Conservation (phyloP, 257 asterid species). For the Solanum chaucha region DNA sequence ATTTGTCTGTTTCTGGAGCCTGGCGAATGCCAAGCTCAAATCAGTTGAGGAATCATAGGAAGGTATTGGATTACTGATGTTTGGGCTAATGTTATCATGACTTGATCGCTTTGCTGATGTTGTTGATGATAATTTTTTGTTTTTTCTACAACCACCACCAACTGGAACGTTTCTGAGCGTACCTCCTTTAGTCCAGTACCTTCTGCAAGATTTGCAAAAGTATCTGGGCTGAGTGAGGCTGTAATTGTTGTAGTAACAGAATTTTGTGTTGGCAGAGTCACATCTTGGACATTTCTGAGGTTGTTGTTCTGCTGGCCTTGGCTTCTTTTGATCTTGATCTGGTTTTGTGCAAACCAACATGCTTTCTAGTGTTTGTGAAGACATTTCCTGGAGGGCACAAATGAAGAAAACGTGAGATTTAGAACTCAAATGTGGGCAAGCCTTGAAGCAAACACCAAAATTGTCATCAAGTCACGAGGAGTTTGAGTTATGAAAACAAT, state of each 20-base stretch:
- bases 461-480: no score
- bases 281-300: conserved; percentile 84
- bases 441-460: background rate
- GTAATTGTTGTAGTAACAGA: conserved; percentile 93
- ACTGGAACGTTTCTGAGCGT: conserved; percentile 86
- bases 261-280: conserved; percentile 86
- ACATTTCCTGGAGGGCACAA: conserved; percentile 42
- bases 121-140: conserved; percentile 39
- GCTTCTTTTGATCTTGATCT: conserved; percentile 52
- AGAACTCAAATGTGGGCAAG: background rate
- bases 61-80: background rate
- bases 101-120: conserved; percentile 21
- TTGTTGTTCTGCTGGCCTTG: conserved; percentile 55
- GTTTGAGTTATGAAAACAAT: background rate
- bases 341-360: conserved; percentile 55
- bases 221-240: conserved; percentile 93
- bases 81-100: conserved; percentile 31
- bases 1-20: conserved; percentile 50
- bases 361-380: conserved; percentile 73
- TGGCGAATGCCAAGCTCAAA: conserved; percentile 49
- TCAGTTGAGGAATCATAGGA: conserved; percentile 42
- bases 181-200: conserved; percentile 97
- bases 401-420: background rate
- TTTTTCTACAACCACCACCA: conserved; percentile 87
- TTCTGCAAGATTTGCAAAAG: conserved; percentile 88